Percentiles rank a stretch among this genome's conserved stretches.
These are phyloP conservation scores for Nicotiana paniculata DNA, from an alignment of 257 asterid species.

Conservation along the genomic window DNA sequence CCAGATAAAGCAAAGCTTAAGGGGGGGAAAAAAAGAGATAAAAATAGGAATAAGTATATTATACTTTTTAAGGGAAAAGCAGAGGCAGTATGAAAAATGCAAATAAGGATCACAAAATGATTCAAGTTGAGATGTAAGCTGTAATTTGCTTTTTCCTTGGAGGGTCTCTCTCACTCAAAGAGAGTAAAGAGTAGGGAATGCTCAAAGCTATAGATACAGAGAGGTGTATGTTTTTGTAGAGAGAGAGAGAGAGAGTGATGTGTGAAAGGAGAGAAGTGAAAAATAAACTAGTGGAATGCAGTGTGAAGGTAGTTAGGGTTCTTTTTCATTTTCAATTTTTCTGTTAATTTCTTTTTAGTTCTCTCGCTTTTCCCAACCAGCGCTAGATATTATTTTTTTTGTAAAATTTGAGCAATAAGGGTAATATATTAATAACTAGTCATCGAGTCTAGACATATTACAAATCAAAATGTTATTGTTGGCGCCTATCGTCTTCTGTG, in stretches of 20 bases:
- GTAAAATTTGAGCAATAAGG: too few relatives aligned
- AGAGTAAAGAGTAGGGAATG: slow-evolving; percentile 1
- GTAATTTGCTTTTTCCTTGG: not conserved
- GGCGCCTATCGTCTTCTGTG: too few relatives aligned
- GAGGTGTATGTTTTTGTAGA: not conserved
- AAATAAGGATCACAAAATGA: slow-evolving; percentile 3
- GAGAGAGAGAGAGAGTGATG: not conserved
- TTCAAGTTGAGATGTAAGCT: not conserved
- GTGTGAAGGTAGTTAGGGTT: not conserved
- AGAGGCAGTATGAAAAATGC: slow-evolving; percentile 4
- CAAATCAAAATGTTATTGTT: too few relatives aligned
- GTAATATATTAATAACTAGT: too few relatives aligned
- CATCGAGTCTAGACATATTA: too few relatives aligned
- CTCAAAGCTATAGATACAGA: not conserved
- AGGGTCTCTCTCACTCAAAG: not conserved
- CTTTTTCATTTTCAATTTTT: not conserved
- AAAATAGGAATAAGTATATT: not conserved
- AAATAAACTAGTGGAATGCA: not conserved
- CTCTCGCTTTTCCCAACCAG: too few relatives aligned
- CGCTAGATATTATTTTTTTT: too few relatives aligned
- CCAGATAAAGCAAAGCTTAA: not conserved
- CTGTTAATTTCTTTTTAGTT: not conserved
- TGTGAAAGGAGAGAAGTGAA: not conserved
- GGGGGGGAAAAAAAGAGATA: not conserved
- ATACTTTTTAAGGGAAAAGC: slow-evolving; percentile 2